Percentiles rank a stretch among this genome's conserved stretches.
Evolutionary conservation across 108 stramenopile species (phyloP).

Genomic region (Licmophora abbreviata): DNA sequence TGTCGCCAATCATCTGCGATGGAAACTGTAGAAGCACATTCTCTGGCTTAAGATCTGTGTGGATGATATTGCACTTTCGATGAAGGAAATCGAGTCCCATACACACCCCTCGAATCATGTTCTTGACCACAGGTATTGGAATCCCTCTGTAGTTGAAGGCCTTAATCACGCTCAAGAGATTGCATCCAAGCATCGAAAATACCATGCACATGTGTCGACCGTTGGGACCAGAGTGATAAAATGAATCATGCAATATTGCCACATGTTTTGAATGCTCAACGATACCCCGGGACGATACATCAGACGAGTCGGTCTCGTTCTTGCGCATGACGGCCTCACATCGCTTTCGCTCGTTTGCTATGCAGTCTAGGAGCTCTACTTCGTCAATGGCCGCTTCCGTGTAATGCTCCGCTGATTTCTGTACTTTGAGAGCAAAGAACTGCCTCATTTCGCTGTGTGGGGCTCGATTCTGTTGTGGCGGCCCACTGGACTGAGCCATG

Average conservation of each 20-base stretch:
- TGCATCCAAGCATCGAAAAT: slow-evolving; percentile 94
- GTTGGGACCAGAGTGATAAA: slow-evolving; percentile 94
- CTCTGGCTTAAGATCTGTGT: slow-evolving; percentile 98
- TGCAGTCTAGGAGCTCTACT: slow-evolving; percentile 88
- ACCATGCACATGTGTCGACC: slow-evolving; percentile 98
- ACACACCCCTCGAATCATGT: slow-evolving; percentile 85
- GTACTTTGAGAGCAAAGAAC: slow-evolving; percentile 93
- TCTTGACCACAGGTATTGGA: slow-evolving; percentile 85
- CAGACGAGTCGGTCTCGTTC: slow-evolving; percentile 31
- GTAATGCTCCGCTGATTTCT: slow-evolving; percentile 95
- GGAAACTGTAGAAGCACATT: slow-evolving; percentile 87
- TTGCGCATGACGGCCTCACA: slow-evolving; percentile 18
- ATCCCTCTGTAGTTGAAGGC: slow-evolving; percentile 90
- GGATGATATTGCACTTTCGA: slow-evolving; percentile 91
- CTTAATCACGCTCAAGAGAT: slow-evolving; percentile 94
- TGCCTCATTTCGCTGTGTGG: slow-evolving; percentile 16
- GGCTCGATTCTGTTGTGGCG: neutral
- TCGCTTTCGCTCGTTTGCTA: slow-evolving; percentile 61
- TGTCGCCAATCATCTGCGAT: slow-evolving; percentile 26
- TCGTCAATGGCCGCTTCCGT: slow-evolving; percentile 98
- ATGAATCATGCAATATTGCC: slow-evolving; percentile 89
- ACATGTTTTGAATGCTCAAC: slow-evolving; percentile 67
- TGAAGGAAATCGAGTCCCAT: slow-evolving; percentile 93
- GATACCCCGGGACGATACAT: slow-evolving; percentile 36
- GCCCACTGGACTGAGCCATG: slow-evolving; percentile 8